Percentiles rank a stretch among this genome's conserved stretches.
phyloP scores from a whole-genome alignment of 805 yeast genomes.

The Metschnikowia chrysomelidarum region DNA sequence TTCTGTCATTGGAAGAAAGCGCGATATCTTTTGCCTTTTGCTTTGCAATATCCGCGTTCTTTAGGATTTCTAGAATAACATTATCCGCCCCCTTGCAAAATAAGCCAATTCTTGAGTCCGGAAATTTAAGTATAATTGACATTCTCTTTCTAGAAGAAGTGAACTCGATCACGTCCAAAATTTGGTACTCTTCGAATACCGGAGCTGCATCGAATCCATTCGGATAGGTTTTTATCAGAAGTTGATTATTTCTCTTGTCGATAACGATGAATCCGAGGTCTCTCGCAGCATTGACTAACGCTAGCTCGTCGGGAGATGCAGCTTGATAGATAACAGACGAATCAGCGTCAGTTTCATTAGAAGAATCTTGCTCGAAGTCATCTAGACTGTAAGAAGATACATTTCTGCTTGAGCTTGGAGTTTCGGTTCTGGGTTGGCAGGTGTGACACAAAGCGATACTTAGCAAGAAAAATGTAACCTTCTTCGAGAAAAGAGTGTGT shows the following conservation, averaged over 20 bases:
- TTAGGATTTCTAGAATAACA: conserved; percentile 73
- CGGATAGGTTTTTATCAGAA: conserved; percentile 79
- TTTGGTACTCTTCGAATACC: conserved; percentile 62
- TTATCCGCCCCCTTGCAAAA: conserved; percentile 97
- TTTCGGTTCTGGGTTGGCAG: conserved; percentile 67
- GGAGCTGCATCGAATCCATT: conserved; percentile 70
- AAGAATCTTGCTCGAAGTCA: conserved; percentile 17
- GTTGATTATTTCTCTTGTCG: conserved; percentile 57
- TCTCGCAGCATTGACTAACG: conserved; percentile 89
- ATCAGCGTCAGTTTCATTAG: conserved; percentile 22
- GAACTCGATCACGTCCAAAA: conserved; percentile 82
- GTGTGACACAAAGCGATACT: conserved; percentile 87
- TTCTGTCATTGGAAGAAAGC: conserved; percentile 57
- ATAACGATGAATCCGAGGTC: conserved; percentile 89
- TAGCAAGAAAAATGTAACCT: conserved; percentile 75
- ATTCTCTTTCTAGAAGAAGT: conserved; percentile 87
- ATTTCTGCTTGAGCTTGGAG: conserved; percentile 4
- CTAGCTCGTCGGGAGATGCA: conserved; percentile 95
- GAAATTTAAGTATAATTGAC: conserved; percentile 81
- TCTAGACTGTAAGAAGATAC: conserved; percentile 21
- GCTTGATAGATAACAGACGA: conserved; percentile 79
- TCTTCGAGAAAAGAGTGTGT: conserved; percentile 60
- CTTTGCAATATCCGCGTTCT: conserved; percentile 55
- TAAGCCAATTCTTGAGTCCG: conserved; percentile 70
- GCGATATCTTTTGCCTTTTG: conserved; percentile 65